phyloP scores from a whole-genome alignment of 2,329 filamentous ascomycete species.

The Simplicillium aogashimaense region DNA sequence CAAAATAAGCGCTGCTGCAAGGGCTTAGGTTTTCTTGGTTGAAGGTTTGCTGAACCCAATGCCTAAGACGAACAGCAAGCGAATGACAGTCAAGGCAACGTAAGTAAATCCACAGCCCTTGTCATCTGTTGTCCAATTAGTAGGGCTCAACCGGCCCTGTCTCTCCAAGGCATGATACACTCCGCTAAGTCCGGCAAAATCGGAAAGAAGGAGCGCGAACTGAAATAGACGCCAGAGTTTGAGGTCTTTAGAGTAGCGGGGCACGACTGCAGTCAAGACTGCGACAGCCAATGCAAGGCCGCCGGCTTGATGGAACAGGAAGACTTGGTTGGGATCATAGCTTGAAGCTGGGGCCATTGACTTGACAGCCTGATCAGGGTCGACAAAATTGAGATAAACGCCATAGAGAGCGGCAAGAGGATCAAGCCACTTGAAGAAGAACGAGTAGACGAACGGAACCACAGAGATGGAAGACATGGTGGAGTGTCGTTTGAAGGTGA shows the following conservation, averaged over 20 bases:
- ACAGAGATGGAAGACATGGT: slow-evolving; percentile 2
- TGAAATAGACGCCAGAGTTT: slow-evolving; percentile 11
- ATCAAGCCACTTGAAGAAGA: slow-evolving; percentile 13
- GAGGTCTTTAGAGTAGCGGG: slow-evolving; percentile 10
- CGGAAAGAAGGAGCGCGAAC: slow-evolving; percentile 11
- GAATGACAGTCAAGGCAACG: slow-evolving; percentile 7
- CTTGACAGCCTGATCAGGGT: slow-evolving; percentile 6
- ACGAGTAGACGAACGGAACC: slow-evolving; percentile 8
- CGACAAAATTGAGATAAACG: slow-evolving; percentile 11
- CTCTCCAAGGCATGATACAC: slow-evolving; percentile 5
- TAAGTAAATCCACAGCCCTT: slow-evolving; percentile 6
- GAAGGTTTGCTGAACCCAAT: slow-evolving; percentile 5
- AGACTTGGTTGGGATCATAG: slow-evolving; percentile 8
- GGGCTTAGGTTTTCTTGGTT: neutral
- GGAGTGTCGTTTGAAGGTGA: neutral
- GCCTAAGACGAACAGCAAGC: slow-evolving; percentile 9
- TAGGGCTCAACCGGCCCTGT: slow-evolving; percentile 7
- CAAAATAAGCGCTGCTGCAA: no score
- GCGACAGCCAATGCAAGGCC: slow-evolving; percentile 10
- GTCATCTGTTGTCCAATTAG: slow-evolving; percentile 9
- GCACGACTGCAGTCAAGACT: slow-evolving; percentile 9
- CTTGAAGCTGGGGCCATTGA: slow-evolving; percentile 6
- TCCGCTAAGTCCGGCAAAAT: slow-evolving; percentile 11
- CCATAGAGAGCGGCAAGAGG: slow-evolving; percentile 12
- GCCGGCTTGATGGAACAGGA: slow-evolving; percentile 12